These are phyloP conservation scores for Debaryomyces sp. DNA, from an alignment of 1,139 yeast genomes.

Conservation along the genomic window DNA sequence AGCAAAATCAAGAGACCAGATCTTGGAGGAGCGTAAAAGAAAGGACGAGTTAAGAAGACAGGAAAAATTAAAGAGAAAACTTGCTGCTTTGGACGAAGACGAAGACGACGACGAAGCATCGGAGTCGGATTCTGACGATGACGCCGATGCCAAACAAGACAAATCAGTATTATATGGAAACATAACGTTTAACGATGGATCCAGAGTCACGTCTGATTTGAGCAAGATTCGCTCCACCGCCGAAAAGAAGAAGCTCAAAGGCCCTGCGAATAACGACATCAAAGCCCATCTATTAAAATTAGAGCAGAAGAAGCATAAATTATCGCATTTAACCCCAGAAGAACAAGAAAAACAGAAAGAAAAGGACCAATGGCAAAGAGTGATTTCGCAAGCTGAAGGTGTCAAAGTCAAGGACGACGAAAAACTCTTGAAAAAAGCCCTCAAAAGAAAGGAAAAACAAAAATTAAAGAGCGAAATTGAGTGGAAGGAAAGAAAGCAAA, in stretches of 20 bases:
- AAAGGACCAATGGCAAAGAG: slow-evolving; percentile 83
- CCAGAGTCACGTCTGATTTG: slow-evolving; percentile 77
- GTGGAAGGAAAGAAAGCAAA: slow-evolving; percentile 84
- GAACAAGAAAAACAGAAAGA: slow-evolving; percentile 63
- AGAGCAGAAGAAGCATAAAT: slow-evolving; percentile 70
- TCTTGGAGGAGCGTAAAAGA: slow-evolving; percentile 57
- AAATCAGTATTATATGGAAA: slow-evolving; percentile 69
- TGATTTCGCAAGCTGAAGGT: slow-evolving; percentile 88
- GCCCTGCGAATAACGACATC: slow-evolving; percentile 84
- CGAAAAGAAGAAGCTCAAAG: slow-evolving; percentile 63
- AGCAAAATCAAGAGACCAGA: slow-evolving; percentile 78
- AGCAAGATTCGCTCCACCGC: slow-evolving; percentile 54
- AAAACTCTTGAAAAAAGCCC: slow-evolving; percentile 78
- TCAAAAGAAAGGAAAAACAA: slow-evolving; percentile 77
- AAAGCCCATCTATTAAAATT: slow-evolving; percentile 79
- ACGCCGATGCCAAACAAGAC: slow-evolving; percentile 34
- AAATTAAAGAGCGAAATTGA: slow-evolving; percentile 82
- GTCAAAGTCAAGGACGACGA: slow-evolving; percentile 88
- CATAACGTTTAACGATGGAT: slow-evolving; percentile 82
- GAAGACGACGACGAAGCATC: slow-evolving; percentile 41
- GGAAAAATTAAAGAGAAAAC: slow-evolving; percentile 39
- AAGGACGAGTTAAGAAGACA: slow-evolving; percentile 44
- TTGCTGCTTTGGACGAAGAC: slow-evolving; percentile 36
- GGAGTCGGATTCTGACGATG: slow-evolving; percentile 39
- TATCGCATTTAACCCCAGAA: slow-evolving; percentile 62